phyloP scores from a whole-genome alignment of 768 basidiomycete genomes.

The Russula olivacea region DNA sequence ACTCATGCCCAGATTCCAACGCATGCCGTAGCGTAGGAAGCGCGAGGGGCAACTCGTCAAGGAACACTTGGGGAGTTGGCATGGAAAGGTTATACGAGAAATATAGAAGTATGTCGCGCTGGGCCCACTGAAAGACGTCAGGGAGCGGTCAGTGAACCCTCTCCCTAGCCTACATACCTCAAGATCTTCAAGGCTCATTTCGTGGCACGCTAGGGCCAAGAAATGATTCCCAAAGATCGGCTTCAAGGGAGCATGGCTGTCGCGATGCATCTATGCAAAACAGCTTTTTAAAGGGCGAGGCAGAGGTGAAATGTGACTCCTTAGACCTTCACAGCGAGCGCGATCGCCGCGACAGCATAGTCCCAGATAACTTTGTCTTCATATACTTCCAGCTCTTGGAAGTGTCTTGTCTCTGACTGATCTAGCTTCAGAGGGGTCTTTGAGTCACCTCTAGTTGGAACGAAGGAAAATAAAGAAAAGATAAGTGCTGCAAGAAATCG shows the following conservation, averaged over 20 bases:
- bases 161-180: conserved; percentile 13
- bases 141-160: background rate
- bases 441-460: background rate
- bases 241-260: conserved; percentile 14
- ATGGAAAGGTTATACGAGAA: conserved; percentile 18
- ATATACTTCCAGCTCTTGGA: background rate
- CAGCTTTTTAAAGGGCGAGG: background rate
- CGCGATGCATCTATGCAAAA: conserved; percentile 19
- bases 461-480: conserved; percentile 18
- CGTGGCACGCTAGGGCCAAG: conserved; percentile 20
- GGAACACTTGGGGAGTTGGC: conserved; percentile 20
- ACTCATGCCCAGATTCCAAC: background rate
- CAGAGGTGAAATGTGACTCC: background rate
- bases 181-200: conserved; percentile 17
- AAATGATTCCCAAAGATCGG: conserved; percentile 23
- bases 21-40: conserved; percentile 18
- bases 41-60: conserved; percentile 17
- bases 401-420: background rate
- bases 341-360: conserved; percentile 22
- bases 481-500: conserved; percentile 21
- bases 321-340: conserved; percentile 24
- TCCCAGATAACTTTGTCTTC: conserved; percentile 15
- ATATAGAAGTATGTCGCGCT: conserved; percentile 20
- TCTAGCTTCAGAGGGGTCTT: background rate
- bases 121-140: conserved; percentile 8